A percentile compares a stretch with the other conserved stretches of the same genome.
These are phyloP conservation scores for Ceratocystis lukuohia DNA, from an alignment of 2,329 filamentous ascomycete genomes.

Conservation along the genomic window DNA sequence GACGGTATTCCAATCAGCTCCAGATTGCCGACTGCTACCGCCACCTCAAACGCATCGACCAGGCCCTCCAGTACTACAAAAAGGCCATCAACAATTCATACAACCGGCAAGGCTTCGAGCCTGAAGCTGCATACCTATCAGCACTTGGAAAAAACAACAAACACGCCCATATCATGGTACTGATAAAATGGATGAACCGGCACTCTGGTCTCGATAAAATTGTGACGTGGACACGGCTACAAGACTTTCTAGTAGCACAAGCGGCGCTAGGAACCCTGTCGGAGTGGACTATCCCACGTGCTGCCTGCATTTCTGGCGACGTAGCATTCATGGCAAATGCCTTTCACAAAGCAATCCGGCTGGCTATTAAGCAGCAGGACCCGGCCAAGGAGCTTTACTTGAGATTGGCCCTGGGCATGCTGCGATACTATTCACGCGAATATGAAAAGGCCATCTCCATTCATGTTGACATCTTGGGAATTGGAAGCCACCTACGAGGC, in stretches of 20 bases:
- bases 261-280: conserved; percentile 26
- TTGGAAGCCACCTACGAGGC: conserved; percentile 30
- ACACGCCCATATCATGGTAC: conserved; percentile 27
- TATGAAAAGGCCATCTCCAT: conserved; percentile 27
- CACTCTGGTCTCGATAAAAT: conserved; percentile 21
- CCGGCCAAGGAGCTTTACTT: conserved; percentile 29
- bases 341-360: conserved; percentile 26
- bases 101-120: conserved; percentile 27
- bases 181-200: conserved; percentile 27
- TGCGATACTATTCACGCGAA: conserved; percentile 27
- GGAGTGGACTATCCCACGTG: conserved; percentile 31
- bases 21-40: conserved; percentile 30
- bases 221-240: conserved; percentile 22
- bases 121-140: conserved; percentile 29
- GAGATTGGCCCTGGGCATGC: conserved; percentile 28
- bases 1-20: conserved; percentile 31
- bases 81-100: conserved; percentile 27
- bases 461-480: conserved; percentile 28
- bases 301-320: conserved; percentile 27
- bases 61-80: conserved; percentile 28
- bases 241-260: conserved; percentile 28
- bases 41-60: conserved; percentile 25
- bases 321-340: conserved; percentile 25
- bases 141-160: conserved; percentile 29
- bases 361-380: conserved; percentile 27